Evolutionary conservation across 2,329 filamentous ascomycete genomes (phyloP).

Genomic region (Aureobasidium sp.): DNA sequence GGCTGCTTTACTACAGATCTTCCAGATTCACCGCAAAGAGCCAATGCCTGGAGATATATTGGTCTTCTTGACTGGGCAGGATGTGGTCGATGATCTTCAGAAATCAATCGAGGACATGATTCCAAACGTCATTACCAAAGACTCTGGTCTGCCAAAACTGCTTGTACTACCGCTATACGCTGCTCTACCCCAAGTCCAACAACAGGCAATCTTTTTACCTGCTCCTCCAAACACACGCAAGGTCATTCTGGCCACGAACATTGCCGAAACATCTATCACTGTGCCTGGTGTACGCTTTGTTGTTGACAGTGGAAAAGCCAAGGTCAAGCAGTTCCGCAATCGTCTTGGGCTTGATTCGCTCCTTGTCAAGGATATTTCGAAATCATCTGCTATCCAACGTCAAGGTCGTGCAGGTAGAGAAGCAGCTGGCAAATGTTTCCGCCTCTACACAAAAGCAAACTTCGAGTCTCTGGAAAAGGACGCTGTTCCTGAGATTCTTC

Average conservation of each 20-base stretch:
- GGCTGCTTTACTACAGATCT: slow-evolving; percentile 70
- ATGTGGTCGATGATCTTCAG: slow-evolving; percentile 80
- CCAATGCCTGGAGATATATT: slow-evolving; percentile 90
- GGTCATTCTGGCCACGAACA: slow-evolving; percentile 88
- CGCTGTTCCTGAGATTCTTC: slow-evolving; percentile 80
- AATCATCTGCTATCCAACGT: slow-evolving; percentile 86
- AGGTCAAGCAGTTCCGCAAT: slow-evolving; percentile 84
- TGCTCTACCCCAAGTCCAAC: slow-evolving; percentile 76
- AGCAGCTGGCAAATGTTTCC: slow-evolving; percentile 79
- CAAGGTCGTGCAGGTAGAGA: slow-evolving; percentile 91
- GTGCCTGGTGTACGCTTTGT: slow-evolving; percentile 89
- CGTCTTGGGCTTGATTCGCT: slow-evolving; percentile 84
- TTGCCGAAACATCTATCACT: slow-evolving; percentile 96
- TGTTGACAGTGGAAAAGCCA: slow-evolving; percentile 87
- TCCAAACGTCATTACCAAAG: slow-evolving; percentile 61
- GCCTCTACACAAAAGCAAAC: slow-evolving; percentile 75
- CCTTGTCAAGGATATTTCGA: slow-evolving; percentile 82
- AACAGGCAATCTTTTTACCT: slow-evolving; percentile 78
- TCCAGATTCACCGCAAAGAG: slow-evolving; percentile 80
- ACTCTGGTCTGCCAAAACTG: slow-evolving; percentile 57
- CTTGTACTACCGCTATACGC: slow-evolving; percentile 78
- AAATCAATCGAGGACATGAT: slow-evolving; percentile 70
- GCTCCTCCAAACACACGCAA: slow-evolving; percentile 72
- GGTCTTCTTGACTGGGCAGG: slow-evolving; percentile 86
- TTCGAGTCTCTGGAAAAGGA: slow-evolving; percentile 64